These are phyloP conservation scores for Neonectria neomacrospora DNA, from an alignment of 2,329 filamentous ascomycete species.

Conservation along the genomic window DNA sequence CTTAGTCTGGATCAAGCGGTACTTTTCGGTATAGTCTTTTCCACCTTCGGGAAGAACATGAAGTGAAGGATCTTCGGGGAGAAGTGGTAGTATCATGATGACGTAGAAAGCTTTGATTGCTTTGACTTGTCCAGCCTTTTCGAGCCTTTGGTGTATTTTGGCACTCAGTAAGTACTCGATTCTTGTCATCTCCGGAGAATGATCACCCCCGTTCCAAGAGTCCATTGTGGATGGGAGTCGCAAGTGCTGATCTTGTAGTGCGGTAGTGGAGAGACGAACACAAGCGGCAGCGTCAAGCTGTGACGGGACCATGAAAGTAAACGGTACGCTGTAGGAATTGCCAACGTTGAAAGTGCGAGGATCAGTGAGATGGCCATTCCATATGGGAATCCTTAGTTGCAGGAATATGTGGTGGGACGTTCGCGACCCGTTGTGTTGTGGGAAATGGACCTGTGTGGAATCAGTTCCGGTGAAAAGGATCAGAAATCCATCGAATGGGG, in stretches of 20 bases:
- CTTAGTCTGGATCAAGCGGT: conserved; percentile 29
- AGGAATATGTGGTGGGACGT: conserved; percentile 30
- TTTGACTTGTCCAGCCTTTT: background rate
- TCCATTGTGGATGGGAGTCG: conserved; percentile 35
- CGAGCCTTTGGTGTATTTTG: conserved; percentile 15
- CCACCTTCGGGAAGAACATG: conserved; percentile 9
- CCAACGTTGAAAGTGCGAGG: conserved; percentile 21
- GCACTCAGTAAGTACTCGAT: conserved; percentile 21
- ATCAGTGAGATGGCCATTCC: conserved; percentile 12
- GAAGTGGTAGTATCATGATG: conserved; percentile 33
- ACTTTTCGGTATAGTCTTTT: conserved; percentile 19
- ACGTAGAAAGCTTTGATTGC: conserved; percentile 11
- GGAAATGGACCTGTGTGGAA: conserved; percentile 21
- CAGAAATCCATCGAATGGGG: conserved; percentile 27
- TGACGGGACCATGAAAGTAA: conserved; percentile 36
- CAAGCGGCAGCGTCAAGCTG: conserved; percentile 31
- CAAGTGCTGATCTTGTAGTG: conserved; percentile 28
- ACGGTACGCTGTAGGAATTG: conserved; percentile 25
- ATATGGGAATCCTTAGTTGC: conserved; percentile 31
- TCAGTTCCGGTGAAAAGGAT: conserved; percentile 26
- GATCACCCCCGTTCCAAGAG: conserved; percentile 34
- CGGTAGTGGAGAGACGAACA: conserved; percentile 25
- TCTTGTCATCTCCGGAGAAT: conserved; percentile 27
- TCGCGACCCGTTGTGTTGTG: conserved; percentile 29
- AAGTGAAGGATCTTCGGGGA: conserved; percentile 33